Evolutionary conservation across 306 rosid genomes (phyloP), one percentile per base, ranked within the genome.

Genomic region (Pyrus communis): DNA sequence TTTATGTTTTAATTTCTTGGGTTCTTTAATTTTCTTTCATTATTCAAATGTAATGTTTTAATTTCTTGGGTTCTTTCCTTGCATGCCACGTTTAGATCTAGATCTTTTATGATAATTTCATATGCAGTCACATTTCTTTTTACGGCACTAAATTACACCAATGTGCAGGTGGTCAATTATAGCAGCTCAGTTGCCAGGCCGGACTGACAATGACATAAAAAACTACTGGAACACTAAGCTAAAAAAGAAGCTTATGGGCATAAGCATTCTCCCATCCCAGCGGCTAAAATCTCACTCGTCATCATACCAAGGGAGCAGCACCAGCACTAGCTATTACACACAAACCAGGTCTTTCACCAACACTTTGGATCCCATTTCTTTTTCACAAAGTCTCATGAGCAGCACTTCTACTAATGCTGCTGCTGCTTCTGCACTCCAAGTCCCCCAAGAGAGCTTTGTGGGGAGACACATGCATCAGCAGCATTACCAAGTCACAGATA

Each of bases 211-310:
- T 75, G 97, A 94, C 72, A 88, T 94, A 46, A 94, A 94, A 83
- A 94, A 94, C 82, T 89, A 94, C 65, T 94, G 98, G 98, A 94
- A 94, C 91, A 91, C 97, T 17, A 91, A 90, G 79, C 96, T 94
- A 6, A 94, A 90, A 93, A 94, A 91, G 84, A 94, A 91, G 76
- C 73, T 87, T 42, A 82, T 87, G 85, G 71, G 76, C 70, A 69
- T 74, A 59, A 79, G 79, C 74, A 1, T 61, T 27, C 66, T 11
- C 60, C 77, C 77, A 71, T 19, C 85, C 52, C 88, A 80, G 9
- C 62, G 54, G 67, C 45, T 42, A 42, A 87, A 84, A 18, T 49
- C 80, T 74, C 86, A 76, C n/a, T 19, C 35, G 23, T 33, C 78
- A 28, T 82, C 87, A 46, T 79, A 77, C 79, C 78, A 68, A 80